Base-by-base conservation (phyloP, 768 basidiomycete genomes). In the Leccinum sublutescens region DNA sequence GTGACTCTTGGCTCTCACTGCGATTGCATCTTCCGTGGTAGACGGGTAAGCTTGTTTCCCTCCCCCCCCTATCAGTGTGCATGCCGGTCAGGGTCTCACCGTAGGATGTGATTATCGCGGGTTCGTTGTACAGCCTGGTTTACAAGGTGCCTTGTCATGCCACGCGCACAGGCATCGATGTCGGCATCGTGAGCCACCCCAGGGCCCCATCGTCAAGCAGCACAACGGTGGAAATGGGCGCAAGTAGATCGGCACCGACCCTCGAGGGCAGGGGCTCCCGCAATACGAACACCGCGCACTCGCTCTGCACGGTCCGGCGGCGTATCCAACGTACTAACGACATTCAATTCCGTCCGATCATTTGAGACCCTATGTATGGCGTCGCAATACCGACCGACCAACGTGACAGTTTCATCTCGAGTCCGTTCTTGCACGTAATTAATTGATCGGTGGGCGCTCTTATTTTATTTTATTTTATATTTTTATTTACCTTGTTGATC, bases 11-110 rank as follows among this genome's bases (percentile, higher is more conserved):
- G 45, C 45, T 7, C 45, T 7, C 40, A 36, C 31, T 33, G 56
- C 17, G 49, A 33, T 7, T 43, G n/a, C 17, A 50, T 31, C 58
- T 59, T 36, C 50, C 57, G 11, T 48, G 57, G 58, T 63, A 55
- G 62, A 52, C 59, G 34, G 12, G 63, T 62, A 47, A 55, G 66
- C 54, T 10, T 27, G 12, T 5, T 17, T 6, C 31, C 12, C 31
- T 34, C 33, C 8, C 8, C 33, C 33, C 33, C 51, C 40, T 43
- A 43, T 43, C n/a, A 2, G 5, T 36, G 14, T 34, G 17, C 17
- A 17, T 17, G 40, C n/a, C 40, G 17, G 40, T 43, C 40, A 43
- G 40, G 40, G 40, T 11, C 40, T 43, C 40, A 19, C 40, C 40
- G 40, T 11, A 43, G 40, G 40, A 19, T 11, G 40, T 43, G 5